Evolutionary conservation across 2,329 filamentous ascomycete species (phyloP), one percentile per base, ranked within the genome.

Genomic region (Aspergillus fructus): DNA sequence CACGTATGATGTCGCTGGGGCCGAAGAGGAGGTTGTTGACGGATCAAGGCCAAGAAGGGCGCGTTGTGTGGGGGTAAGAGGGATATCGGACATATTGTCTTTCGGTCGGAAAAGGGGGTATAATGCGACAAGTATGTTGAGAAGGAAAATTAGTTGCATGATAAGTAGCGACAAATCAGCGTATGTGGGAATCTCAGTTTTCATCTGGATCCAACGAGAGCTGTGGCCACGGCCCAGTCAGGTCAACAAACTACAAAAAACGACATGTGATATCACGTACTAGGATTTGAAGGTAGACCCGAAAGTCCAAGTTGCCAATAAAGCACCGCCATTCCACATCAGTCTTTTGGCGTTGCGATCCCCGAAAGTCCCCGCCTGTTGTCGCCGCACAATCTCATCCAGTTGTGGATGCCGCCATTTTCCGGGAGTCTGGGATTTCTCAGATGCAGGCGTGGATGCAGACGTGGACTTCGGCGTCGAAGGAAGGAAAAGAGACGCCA

Each of bases 401-500:
- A 97, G 83, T 62, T 89, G 87, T 34, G 94, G 94, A 73, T 99
- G 94, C 69, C 87, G 85, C 93, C 94, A 99, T 70, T 88, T 91
- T 55, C 93, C 93, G 6, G 90, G 78, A 7, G 76, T 78, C 17
- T 71, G 72, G 8, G 69, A 70, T 49, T 67, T 68, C 49, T 67
- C 63, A n/a, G 68, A 65, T 9, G 64, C 55, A 57, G 73, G 67
- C 46, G 63, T 51, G 49, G 64, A 59, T 15, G 64, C 60, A 47
- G 71, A 64, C 37, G 65, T 59, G 49, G 70, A 66, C 60, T 67
- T 73, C 34, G 75, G 76, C 12, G 73, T 81, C 70, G 70, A 81
- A 60, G 63, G 83, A 68, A 63, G 60, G 13, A 70, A 63, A 58
- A 62, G 60, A 17, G 69, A 68, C 33, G 72, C 73, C 73, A 76